These are phyloP conservation scores for Wallacemonas sp. DNA, from an alignment of 208 protist genomes.

Conservation along the genomic window DNA sequence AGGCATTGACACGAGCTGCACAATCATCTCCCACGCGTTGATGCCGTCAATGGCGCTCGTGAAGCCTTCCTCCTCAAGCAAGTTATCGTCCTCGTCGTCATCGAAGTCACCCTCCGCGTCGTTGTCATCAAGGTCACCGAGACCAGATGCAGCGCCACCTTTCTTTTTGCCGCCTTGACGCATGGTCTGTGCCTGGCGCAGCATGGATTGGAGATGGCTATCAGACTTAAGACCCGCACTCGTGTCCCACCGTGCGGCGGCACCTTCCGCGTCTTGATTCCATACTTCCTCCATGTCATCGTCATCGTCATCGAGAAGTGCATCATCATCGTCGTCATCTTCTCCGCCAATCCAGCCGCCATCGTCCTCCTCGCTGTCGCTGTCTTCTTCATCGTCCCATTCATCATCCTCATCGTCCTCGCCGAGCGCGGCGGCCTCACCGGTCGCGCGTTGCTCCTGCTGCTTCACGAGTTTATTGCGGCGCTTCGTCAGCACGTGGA, in stretches of 20 bases:
- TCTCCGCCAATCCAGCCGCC: slow-evolving; percentile 41
- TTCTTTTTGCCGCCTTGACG: slow-evolving; percentile 22
- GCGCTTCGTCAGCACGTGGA: slow-evolving; percentile 21
- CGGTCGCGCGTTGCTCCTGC: slow-evolving; percentile 7
- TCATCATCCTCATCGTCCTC: slow-evolving; percentile 39
- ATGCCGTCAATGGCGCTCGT: slow-evolving; percentile 60
- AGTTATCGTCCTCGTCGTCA: slow-evolving; percentile 63
- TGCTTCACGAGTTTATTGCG: neutral
- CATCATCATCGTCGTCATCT: slow-evolving; percentile 27
- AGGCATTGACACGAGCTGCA: slow-evolving; percentile 29
- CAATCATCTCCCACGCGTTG: slow-evolving; percentile 57
- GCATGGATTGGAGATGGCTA: slow-evolving; percentile 33
- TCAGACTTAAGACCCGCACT: slow-evolving; percentile 18
- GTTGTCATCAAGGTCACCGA: slow-evolving; percentile 3
- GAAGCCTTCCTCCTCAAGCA: slow-evolving; percentile 77
- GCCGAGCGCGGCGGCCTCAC: neutral
- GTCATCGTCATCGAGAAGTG: slow-evolving; percentile 31
- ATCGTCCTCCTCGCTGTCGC: slow-evolving; percentile 31
- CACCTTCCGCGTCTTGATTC: slow-evolving; percentile 25
- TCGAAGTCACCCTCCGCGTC: slow-evolving; percentile 27
- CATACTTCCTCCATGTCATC: slow-evolving; percentile 33
- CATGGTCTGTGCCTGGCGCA: slow-evolving; percentile 40
- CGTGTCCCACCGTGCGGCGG: slow-evolving; percentile 9
- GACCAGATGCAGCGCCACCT: neutral
- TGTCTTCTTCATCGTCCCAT: slow-evolving; percentile 40